phyloP scores from a whole-genome alignment of 1,284 basidiomycete genomes.

The Coniferiporia weirii region DNA sequence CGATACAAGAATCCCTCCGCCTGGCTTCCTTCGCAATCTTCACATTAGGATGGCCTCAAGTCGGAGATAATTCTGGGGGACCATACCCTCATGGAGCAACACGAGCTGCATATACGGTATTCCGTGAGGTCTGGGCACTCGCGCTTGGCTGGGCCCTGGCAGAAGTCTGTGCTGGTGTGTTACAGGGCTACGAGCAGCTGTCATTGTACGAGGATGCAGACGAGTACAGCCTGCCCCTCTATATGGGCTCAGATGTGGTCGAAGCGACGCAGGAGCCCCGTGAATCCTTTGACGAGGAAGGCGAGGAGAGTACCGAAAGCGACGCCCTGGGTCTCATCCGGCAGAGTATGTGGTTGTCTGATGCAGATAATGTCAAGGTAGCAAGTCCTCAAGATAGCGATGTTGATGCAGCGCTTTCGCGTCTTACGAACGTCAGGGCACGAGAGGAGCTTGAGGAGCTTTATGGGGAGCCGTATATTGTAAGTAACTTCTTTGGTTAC shows the following conservation, averaged over 20 bases:
- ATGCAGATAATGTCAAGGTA: neutral
- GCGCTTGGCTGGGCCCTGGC: slow-evolving; percentile 65
- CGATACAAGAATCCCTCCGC: slow-evolving; percentile 48
- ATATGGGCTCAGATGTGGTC: slow-evolving; percentile 41
- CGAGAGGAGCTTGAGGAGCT: slow-evolving; percentile 71
- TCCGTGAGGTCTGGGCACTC: slow-evolving; percentile 67
- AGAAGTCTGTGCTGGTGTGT: slow-evolving; percentile 56
- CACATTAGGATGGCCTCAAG: slow-evolving; percentile 11
- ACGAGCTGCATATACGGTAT: slow-evolving; percentile 55
- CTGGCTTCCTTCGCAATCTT: slow-evolving; percentile 51
- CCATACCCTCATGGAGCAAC: slow-evolving; percentile 35
- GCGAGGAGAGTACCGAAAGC: neutral
- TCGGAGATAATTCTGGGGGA: slow-evolving; percentile 32
- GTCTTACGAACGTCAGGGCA: slow-evolving; percentile 52
- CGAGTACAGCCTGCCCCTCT: neutral
- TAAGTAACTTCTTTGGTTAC: slow-evolving; percentile 32
- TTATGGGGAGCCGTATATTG: slow-evolving; percentile 68
- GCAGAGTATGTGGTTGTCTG: neutral
- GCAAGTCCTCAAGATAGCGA: slow-evolving; percentile 30
- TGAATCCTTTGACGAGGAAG: slow-evolving; percentile 8
- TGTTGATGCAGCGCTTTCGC: slow-evolving; percentile 38
- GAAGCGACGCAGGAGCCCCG: slow-evolving; percentile 30
- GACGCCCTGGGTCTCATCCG: neutral
- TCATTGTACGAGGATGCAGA: slow-evolving; percentile 56
- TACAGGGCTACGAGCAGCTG: slow-evolving; percentile 65